Evolutionary conservation across 73 alveolate species (phyloP).

Genomic region (Paramecium caudatum): DNA sequence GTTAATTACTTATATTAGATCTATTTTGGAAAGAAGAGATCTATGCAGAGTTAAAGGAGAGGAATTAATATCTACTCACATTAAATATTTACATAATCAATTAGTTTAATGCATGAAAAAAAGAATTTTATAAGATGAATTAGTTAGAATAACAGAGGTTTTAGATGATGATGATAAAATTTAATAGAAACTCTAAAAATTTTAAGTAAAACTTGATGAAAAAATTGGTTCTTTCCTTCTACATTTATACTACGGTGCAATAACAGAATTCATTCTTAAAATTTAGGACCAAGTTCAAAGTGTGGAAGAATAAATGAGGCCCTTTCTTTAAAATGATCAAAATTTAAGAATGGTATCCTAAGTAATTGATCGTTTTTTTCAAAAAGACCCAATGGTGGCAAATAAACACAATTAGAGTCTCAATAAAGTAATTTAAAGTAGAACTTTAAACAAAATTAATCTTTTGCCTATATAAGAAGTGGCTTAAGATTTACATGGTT

Average conservation of each 20-base stretch:
- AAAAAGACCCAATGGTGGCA: conserved; percentile 17
- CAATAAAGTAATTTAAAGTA: conserved; percentile 23
- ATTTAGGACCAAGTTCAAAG: not conserved
- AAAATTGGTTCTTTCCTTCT: not conserved
- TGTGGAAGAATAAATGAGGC: conserved; percentile 2
- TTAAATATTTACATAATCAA: conserved; percentile 41
- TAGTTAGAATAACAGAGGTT: not conserved
- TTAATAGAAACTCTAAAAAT: conserved; percentile 35
- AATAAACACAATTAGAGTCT: conserved; percentile 16
- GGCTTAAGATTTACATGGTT: not conserved
- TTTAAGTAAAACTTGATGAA: conserved; percentile 56
- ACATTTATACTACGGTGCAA: conserved; percentile 50
- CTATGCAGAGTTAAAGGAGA: conserved; percentile 49
- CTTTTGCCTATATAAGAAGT: not conserved
- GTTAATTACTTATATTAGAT: not conserved
- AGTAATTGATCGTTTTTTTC: conserved; percentile 39
- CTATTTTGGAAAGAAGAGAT: not conserved
- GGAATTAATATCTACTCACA: conserved; percentile 3
- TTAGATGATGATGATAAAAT: not conserved
- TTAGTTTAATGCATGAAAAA: not conserved
- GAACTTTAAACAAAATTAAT: not conserved
- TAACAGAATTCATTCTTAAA: conserved; percentile 37
- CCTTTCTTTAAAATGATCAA: conserved; percentile 7
- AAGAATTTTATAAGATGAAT: conserved; percentile 21
- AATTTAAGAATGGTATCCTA: conserved; percentile 25